Evolutionary conservation across 2,329 filamentous ascomycete genomes (phyloP), one percentile per base, ranked within the genome.

Genomic region (Diaporthe vaccinii): DNA sequence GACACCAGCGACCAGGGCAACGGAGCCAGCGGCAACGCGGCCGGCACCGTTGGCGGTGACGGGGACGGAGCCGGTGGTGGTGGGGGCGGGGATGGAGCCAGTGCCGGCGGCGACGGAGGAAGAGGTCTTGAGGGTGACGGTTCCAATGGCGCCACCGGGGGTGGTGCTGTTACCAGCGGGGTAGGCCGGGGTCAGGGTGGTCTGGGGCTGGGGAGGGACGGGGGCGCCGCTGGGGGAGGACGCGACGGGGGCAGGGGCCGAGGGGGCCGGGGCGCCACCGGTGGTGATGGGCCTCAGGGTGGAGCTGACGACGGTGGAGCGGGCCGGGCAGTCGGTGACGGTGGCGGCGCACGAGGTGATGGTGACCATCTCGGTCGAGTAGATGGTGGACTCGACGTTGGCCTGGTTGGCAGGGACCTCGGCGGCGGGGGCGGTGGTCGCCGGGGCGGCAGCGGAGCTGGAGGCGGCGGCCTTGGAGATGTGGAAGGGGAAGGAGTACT

Each of bases 401-500:
- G 78, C 78, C 28, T 74, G 51, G n/a, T 71, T 55, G 67, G 81
- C 80, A 79, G 85, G 78, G 78, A 82, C 87, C 80, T 84, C 85
- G 80, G 84, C 86, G 79, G 85, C 85, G 81, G 91, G 85, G 81
- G 88, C 81, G 82, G 84, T 82, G 76, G 77, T 71, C 78, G 81
- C 69, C 78, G 80, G 51, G 79, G 81, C 49, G 77, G 70, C 62
- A 44, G 75, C 15, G 62, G 79, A 71, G 75, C 78, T 72, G 70
- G 74, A 68, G 34, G 75, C 79, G 10, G 74, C 34, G 61, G 76
- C 80, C 62, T 81, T 83, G 75, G 81, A 80, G 80, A 91, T 90
- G 81, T 84, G 79, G 86, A 93, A 93, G 80, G 90, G 90, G 85
- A 88, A 88, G 75, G 89, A 91, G 87, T 89, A 92, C 87, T 93